Conservation (phyloP, 1,284 basidiomycete species). For the Neonothopanus nambi region DNA sequence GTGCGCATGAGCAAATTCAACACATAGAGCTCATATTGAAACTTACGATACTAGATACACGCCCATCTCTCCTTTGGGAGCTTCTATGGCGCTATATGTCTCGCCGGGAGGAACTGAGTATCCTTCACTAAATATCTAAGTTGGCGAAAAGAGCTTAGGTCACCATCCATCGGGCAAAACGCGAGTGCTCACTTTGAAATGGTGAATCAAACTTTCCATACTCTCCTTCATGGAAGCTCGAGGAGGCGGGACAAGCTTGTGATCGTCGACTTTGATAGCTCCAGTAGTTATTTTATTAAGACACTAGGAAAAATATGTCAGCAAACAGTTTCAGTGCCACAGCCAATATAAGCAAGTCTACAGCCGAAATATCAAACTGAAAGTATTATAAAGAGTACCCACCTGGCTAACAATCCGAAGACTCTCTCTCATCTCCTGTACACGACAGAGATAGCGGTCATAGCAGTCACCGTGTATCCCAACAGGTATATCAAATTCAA, state of each 20-base stretch:
- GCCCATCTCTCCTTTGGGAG: constrained; percentile 98
- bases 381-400: neutral
- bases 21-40: neutral
- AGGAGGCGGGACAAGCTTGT: constrained; percentile 97
- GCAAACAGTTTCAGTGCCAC: neutral
- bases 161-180: constrained; percentile 2
- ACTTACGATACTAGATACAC: constrained; percentile 91
- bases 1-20: neutral
- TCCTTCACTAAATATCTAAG: constrained; percentile 90
- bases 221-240: constrained; percentile 98
- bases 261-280: constrained; percentile 93
- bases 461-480: constrained; percentile 98
- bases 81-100: constrained; percentile 97
- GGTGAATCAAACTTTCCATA: constrained; percentile 97
- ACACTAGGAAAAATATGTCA: constrained; percentile 49
- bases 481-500: constrained; percentile 96
- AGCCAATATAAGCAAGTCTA: too few species aligned
- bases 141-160: neutral
- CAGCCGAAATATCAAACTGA: constrained; percentile 1
- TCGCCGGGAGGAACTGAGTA: constrained; percentile 98
- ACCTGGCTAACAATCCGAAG: constrained; percentile 87
- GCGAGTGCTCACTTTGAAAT: constrained; percentile 78
- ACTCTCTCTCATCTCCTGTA: constrained; percentile 97
- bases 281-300: constrained; percentile 97
- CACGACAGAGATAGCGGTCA: constrained; percentile 94